Evolutionary conservation across 108 stramenopile species (phyloP).

Genomic region (Mayamaea pseudoterrestris): DNA sequence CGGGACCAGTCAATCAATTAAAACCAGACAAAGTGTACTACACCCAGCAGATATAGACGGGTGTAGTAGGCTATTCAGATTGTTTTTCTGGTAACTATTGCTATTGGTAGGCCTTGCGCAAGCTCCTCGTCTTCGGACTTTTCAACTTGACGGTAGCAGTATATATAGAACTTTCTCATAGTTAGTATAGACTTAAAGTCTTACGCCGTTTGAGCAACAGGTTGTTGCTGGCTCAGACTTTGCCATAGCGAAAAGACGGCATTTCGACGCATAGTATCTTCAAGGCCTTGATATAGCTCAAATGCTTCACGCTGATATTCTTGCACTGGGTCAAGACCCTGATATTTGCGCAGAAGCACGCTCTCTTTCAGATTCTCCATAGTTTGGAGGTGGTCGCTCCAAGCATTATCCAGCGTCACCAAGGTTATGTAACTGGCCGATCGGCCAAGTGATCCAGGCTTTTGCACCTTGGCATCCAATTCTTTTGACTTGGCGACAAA

Average conservation of each 20-base stretch:
- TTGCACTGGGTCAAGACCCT: conserved; percentile 54
- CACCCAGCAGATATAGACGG: too few relatives aligned
- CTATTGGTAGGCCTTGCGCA: too few relatives aligned
- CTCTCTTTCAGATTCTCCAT: conserved; percentile 80
- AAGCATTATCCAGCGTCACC: conserved; percentile 82
- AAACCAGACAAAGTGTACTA: too few relatives aligned
- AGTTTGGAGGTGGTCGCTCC: conserved; percentile 80
- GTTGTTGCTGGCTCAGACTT: conserved; percentile 29
- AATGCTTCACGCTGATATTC: conserved; percentile 74
- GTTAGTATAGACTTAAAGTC: too few relatives aligned
- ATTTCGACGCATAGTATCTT: conserved; percentile 74
- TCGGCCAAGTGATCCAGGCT: conserved; percentile 34
- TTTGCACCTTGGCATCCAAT: conserved; percentile 41
- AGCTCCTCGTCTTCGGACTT: too few relatives aligned
- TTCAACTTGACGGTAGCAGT: too few relatives aligned
- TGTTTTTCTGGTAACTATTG: too few relatives aligned
- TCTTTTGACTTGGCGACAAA: conserved; percentile 48
- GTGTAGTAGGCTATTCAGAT: too few relatives aligned
- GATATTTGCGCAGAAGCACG: conserved; percentile 66
- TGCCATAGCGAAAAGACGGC: conserved; percentile 80
- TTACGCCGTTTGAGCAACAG: conserved; percentile 5
- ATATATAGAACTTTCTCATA: too few relatives aligned
- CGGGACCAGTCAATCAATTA: too few relatives aligned
- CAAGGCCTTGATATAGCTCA: conserved; percentile 59
- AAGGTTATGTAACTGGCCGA: conserved; percentile 83